Base-by-base conservation (phyloP, 139 green algal genomes). In the Micractinium conductrix region DNA sequence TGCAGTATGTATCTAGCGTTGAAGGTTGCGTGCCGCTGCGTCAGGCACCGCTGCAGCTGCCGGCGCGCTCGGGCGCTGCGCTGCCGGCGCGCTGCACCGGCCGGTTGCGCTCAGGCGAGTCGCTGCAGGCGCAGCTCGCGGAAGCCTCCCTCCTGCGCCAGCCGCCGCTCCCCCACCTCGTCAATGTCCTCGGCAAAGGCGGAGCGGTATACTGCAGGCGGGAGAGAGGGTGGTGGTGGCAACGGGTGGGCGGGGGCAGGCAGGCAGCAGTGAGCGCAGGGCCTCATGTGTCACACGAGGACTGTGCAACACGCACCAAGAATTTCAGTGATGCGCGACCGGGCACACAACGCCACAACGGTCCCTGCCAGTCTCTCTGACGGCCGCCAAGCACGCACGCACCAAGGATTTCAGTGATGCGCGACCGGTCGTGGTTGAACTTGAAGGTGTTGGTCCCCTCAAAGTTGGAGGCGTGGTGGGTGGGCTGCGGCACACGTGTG, bases 181-280 rank as follows among this genome's bases (percentile, higher is more conserved):
- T 82, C 40, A 21, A 62, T 44, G 81, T 90, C 86, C 74, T 90
- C 86, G 28, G 86, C 86, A 87, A 90, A 90, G 0, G 86, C 81
- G 24, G 60, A 81, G 22, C 86, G 74, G 45, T 83, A 90, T 40
- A 90, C 86, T 84, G 81, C 65, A 14, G 28, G 16, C 33, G 70
- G 55, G 21, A 63, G 7, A 24, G 21, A 43, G 30, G 65, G 21
- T 43, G 12, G 14, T 14, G 5, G 58, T 5, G 17, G 5, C 21
- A n/a, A 9, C 21, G 19, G 19, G 58, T 14, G 5, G 5, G 58
- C 14, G 58, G 19, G 58, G 21, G 58, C 58, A n/a, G 14, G 58
- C 58, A 65, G 58, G 58, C 58, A 65, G n/a, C n/a, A n/a, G n/a
- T n/a, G n/a, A n/a, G n/a, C n/a, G n/a, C n/a, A n/a, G n/a, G n/a